Base-by-base conservation (phyloP, 352 stramenopile genomes). In the Globisporangium spiculum region DNA sequence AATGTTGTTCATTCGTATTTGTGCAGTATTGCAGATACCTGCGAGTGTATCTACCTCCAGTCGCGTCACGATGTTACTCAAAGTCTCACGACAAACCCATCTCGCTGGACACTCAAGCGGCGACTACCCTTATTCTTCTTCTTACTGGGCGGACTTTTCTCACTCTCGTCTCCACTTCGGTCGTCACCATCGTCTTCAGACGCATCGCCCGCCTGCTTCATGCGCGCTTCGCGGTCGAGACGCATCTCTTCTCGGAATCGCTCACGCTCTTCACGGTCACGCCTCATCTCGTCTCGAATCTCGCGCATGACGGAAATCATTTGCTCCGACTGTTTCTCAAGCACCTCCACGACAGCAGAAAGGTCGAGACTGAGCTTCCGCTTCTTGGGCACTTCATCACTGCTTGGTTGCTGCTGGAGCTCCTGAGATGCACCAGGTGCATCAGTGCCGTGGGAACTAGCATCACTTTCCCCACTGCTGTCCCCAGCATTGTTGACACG, bases 281-380 rank as follows among this genome's bases (percentile, higher is more conserved):
- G n/a, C 6, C 56, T 50, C 6, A 69, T 53, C 46, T 69, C 65
- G 34, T 69, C 65, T 3, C 65, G 65, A n/a, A 69, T 69, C 24
- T 64, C 56, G 18, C 50, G 27, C 55, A 69, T 59, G 2, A 54
- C 65, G 46, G 30, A 41, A 5, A 65, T 9, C 55, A 69, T 58
- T 9, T 69, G 56, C 56, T 60, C 55, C 22, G 65, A 69, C 55
- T 69, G 65, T 10, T 36, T 60, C 6, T 63, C 36, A 6, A 69
- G 44, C 18, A 69, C 41, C 18, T 60, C 10, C 14, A 54, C 46
- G 3, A 69, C 58, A 9, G 32, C 50, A 8, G 46, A 26, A 9
- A 69, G 12, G 5, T 69, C 65, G 16, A 24, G 8, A 9, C 44
- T 34, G 10, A 56, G 16, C 20, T 30, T 58, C 6, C 30, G 46